Conservation (phyloP, 768 basidiomycete species). For the Pleurotus djamor region DNA sequence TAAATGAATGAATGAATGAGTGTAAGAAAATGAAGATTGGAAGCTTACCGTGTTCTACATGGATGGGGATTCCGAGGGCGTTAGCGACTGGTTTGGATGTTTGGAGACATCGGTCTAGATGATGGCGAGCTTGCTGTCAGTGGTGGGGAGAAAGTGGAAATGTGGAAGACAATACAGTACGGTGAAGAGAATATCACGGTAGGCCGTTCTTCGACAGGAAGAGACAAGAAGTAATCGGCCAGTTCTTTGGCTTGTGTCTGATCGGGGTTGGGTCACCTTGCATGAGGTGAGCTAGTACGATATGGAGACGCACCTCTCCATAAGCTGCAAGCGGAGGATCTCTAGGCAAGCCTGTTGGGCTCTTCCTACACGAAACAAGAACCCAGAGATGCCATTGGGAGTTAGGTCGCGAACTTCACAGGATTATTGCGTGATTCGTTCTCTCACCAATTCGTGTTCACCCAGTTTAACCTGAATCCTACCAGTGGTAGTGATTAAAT, state of each 20-base stretch:
- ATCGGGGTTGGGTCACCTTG: not conserved
- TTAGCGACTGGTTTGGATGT: slow-evolving; percentile 66
- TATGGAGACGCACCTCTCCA: slow-evolving; percentile 49
- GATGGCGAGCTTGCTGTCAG: not conserved
- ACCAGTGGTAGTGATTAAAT: not conserved
- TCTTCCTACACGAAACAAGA: slow-evolving; percentile 42
- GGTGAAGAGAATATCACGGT: slow-evolving; percentile 85
- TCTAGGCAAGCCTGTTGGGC: slow-evolving; percentile 62
- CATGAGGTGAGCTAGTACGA: not conserved
- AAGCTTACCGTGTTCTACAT: slow-evolving; percentile 67
- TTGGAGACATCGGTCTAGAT: slow-evolving; percentile 84
- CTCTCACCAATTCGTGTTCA: slow-evolving; percentile 59
- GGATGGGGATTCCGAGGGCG: slow-evolving; percentile 65
- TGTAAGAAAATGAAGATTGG: not conserved
- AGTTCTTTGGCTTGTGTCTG: slow-evolving; percentile 76
- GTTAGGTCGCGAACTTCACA: no score
- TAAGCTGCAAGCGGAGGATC: slow-evolving; percentile 74
- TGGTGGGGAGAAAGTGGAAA: not conserved
- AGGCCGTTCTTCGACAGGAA: slow-evolving; percentile 66
- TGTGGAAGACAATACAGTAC: slow-evolving; percentile 49
- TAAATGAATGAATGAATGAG: not conserved
- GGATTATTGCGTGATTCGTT: not conserved
- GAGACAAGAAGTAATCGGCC: slow-evolving; percentile 56
- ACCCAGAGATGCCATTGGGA: no score
- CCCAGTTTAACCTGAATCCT: slow-evolving; percentile 81